Evolutionary conservation across 2,329 filamentous ascomycete species (phyloP).

Genomic region (Apiospora koreana): DNA sequence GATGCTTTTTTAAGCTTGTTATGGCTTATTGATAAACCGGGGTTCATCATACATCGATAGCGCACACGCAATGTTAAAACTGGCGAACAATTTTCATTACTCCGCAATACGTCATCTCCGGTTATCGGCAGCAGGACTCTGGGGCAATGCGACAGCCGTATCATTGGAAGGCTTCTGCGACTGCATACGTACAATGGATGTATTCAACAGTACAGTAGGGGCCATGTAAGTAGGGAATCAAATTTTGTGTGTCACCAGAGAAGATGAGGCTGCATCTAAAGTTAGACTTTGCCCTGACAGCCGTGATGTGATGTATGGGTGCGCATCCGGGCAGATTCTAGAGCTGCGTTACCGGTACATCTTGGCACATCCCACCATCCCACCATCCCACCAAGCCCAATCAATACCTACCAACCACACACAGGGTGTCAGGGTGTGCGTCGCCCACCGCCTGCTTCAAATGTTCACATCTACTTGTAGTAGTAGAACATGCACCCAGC

Average conservation of each 20-base stretch:
- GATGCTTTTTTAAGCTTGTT: background rate
- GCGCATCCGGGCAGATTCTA: background rate
- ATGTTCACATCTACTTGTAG: background rate
- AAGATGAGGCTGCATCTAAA: background rate
- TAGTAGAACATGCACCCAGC: background rate
- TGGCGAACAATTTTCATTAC: background rate
- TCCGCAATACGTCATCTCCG: conserved; percentile 9
- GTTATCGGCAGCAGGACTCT: background rate
- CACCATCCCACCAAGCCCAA: too few relatives aligned
- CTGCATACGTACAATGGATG: too few relatives aligned
- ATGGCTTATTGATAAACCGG: background rate
- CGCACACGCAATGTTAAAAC: background rate
- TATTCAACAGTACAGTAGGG: background rate
- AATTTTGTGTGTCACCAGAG: too few relatives aligned
- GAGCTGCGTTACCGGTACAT: conserved; percentile 3
- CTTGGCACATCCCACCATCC: background rate
- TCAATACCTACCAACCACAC: background rate
- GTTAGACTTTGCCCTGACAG: conserved; percentile 4
- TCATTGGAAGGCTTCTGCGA: background rate
- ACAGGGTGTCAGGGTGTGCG: too few relatives aligned
- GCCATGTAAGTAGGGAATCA: too few relatives aligned
- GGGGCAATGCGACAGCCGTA: background rate
- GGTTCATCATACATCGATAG: background rate
- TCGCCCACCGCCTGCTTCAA: background rate
- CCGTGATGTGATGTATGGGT: background rate